Conservation (phyloP, 805 yeast genomes). For the Saccharomycopsis oosterbeekiorum region DNA sequence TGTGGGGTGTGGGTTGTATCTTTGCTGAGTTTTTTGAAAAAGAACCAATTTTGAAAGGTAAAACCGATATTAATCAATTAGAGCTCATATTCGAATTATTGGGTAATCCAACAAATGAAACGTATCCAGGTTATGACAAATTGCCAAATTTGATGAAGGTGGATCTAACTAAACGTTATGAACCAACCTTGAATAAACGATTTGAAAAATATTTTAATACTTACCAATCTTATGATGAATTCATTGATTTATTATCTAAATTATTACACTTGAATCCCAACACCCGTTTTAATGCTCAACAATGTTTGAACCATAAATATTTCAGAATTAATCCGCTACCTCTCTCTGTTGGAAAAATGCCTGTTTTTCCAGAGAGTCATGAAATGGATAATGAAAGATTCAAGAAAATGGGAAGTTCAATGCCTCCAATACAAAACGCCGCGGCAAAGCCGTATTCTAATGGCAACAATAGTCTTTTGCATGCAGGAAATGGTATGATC, state of each 20-base stretch:
- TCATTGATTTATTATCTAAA: constrained; percentile 48
- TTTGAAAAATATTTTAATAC: constrained; percentile 33
- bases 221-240: constrained; percentile 20
- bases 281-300: constrained; percentile 66
- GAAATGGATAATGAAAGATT: constrained; percentile 68
- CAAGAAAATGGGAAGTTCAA: constrained; percentile 26
- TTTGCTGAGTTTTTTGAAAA: constrained; percentile 81
- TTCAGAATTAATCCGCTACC: constrained; percentile 64
- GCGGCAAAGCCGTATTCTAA: neutral
- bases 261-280: constrained; percentile 63
- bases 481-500: neutral
- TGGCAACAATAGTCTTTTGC: neutral
- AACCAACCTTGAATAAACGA: constrained; percentile 38
- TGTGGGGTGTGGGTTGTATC: constrained; percentile 98
- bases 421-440: neutral
- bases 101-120: constrained; percentile 57
- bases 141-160: constrained; percentile 50
- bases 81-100: constrained; percentile 66
- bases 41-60: constrained; percentile 79
- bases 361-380: constrained; percentile 67
- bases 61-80: constrained; percentile 81
- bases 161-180: constrained; percentile 20
- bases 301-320: constrained; percentile 63
- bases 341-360: constrained; percentile 34
- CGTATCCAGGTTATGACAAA: constrained; percentile 24